Evolutionary conservation across 352 stramenopile genomes (phyloP), one percentile per base, ranked within the genome.

Genomic region (Phytophthora sansomeana): DNA sequence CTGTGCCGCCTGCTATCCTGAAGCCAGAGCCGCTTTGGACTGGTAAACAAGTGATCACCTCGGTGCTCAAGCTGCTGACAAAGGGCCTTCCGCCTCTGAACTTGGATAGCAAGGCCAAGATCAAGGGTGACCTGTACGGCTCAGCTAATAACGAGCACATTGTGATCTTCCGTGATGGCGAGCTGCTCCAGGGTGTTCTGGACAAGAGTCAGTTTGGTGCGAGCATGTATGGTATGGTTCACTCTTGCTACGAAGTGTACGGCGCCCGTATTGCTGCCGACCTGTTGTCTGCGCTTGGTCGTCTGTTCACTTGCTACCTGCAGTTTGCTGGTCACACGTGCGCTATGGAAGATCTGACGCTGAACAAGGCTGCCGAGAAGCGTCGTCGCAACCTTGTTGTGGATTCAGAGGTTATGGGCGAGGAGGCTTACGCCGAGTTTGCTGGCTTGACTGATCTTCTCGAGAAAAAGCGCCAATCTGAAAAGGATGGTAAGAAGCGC

Each of bases 171-270:
- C 87, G 96, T 38, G 92, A 99, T 64, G 96, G 97, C 35, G 95
- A 99, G 63, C 62, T 99, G 59, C 78, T 99, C 14, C 91, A 98
- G 63, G 98, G 98, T 72, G 90, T 99, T 43, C 85, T 99, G 21
- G 98, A 99, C 78, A 99, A 99, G 85, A 96, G 89, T 63, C 96
- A 98, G 44, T 99, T 99, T 78, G 98, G 98, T 62, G 96, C 97
- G 3, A 98, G 97, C 28, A 98, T 98, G 71, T 98, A 99, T 76
- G 98, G 97, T 43, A 85, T 99, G 21, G 96, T 99, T 2, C 98
- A 99, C 78, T 93, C 95, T 32, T 93, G 98, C 14, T 99, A 99
- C 69, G 90, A 96, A 70, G 83, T 95, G 46, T 97, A 96, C 56
- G 85, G 90, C 17, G 69, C 72, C n/a, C 85, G 87, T 60, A 89